phyloP scores from a whole-genome alignment of 345 rosid genomes.

The Melaleuca quinquenervia region DNA sequence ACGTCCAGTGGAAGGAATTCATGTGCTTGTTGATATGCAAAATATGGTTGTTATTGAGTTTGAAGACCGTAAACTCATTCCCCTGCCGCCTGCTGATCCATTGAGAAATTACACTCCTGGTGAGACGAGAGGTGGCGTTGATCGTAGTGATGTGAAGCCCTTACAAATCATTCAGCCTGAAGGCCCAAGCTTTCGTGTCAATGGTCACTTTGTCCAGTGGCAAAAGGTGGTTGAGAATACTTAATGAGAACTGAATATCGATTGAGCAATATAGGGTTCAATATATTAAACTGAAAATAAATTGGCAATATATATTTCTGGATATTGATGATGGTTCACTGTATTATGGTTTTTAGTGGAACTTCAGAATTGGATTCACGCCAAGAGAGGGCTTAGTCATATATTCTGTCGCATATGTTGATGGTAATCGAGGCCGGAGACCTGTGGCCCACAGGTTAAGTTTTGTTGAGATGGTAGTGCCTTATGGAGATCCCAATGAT shows the following conservation, averaged over 20 bases:
- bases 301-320: not conserved
- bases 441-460: slow-evolving; percentile 70
- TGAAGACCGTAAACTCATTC: slow-evolving; percentile 64
- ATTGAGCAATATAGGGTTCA: not conserved
- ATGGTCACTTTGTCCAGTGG: slow-evolving; percentile 55
- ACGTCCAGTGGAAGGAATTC: slow-evolving; percentile 65
- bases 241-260: not conserved
- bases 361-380: slow-evolving; percentile 67
- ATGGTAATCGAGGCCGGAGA: slow-evolving; percentile 66
- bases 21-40: slow-evolving; percentile 68
- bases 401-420: slow-evolving; percentile 60
- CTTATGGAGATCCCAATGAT: slow-evolving; percentile 77
- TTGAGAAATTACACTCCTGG: slow-evolving; percentile 64
- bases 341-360: slow-evolving; percentile 43
- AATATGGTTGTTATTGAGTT: slow-evolving; percentile 67
- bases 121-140: slow-evolving; percentile 64
- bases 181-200: slow-evolving; percentile 69
- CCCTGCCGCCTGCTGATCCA: slow-evolving; percentile 66
- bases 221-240: slow-evolving; percentile 35
- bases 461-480: slow-evolving; percentile 81
- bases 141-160: slow-evolving; percentile 66
- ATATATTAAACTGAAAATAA: not conserved
- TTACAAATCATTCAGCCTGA: slow-evolving; percentile 65
- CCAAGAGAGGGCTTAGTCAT: slow-evolving; percentile 71
- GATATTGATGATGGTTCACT: not conserved